Conservation (phyloP, 768 basidiomycete genomes). For the Collybia mongolica region DNA sequence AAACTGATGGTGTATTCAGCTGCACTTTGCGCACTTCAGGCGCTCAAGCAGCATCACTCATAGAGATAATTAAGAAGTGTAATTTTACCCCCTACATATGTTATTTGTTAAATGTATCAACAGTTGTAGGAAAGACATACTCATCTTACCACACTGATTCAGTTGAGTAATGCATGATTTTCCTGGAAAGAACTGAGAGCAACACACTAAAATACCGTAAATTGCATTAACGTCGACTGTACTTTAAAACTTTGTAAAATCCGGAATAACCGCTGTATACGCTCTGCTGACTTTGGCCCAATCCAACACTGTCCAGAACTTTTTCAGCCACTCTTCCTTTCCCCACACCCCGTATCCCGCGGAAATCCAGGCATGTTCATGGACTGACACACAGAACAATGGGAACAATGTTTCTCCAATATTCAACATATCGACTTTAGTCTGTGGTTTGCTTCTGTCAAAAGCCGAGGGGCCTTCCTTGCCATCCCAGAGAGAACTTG, state of each 20-base stretch:
- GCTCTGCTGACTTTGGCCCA: conserved; percentile 61
- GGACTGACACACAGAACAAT: conserved; percentile 73
- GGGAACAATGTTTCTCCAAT: conserved; percentile 66
- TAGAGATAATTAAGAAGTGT: conserved; percentile 9
- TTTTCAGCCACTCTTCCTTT: conserved; percentile 79
- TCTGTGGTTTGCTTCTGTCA: conserved; percentile 7
- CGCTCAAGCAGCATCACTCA: conserved; percentile 52
- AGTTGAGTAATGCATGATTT: too few relatives aligned
- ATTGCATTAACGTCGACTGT: too few relatives aligned
- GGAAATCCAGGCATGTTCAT: conserved; percentile 86
- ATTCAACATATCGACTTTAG: conserved; percentile 23
- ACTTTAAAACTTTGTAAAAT: neutral
- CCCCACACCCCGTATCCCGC: conserved; percentile 91
- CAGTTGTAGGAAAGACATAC: neutral
- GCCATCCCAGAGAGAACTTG: neutral
- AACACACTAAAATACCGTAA: too few relatives aligned
- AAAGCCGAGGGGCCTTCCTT: neutral
- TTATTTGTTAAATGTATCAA: conserved; percentile 9
- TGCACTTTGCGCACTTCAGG: conserved; percentile 84
- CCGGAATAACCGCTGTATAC: conserved; percentile 18
- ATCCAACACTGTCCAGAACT: conserved; percentile 82
- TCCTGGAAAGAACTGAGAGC: too few relatives aligned
- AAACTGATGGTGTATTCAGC: conserved; percentile 41
- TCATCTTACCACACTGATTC: too few relatives aligned
- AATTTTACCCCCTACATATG: neutral